Conservation (phyloP, 2,329 filamentous ascomycete genomes). For the Paecilomyces dactylethromorphus region DNA sequence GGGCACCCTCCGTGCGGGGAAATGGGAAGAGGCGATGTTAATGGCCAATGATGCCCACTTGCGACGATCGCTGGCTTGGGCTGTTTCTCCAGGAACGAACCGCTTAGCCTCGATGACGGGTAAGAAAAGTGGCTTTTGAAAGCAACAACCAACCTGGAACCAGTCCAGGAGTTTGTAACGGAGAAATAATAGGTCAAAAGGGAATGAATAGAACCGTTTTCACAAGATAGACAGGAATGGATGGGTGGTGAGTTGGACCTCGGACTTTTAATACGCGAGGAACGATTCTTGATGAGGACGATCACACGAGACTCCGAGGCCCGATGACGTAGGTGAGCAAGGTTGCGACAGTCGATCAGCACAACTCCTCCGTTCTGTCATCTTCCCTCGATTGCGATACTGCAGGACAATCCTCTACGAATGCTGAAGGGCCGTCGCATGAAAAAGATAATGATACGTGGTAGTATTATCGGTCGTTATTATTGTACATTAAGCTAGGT, state of each 20-base stretch:
- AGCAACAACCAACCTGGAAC: neutral
- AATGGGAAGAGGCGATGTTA: neutral
- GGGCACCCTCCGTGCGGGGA: neutral
- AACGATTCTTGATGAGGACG: neutral
- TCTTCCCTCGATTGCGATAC: neutral
- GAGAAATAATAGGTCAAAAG: neutral
- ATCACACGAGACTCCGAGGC: constrained; percentile 6
- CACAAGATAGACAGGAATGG: neutral
- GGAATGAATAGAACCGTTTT: neutral
- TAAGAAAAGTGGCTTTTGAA: neutral
- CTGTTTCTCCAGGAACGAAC: neutral
- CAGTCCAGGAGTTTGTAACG: neutral
- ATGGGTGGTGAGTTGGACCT: neutral
- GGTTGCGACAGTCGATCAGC: neutral
- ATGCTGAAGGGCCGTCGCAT: neutral
- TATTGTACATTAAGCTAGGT: neutral
- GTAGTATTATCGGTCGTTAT: neutral
- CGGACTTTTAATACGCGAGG: neutral
- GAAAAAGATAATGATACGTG: neutral
- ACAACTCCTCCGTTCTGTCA: neutral
- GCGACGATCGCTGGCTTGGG: neutral
- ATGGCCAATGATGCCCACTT: neutral
- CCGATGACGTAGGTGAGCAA: neutral
- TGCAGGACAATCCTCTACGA: neutral
- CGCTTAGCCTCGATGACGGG: neutral